These are phyloP conservation scores for Quercus tomentella DNA, from an alignment of 331 rosid genomes.

Conservation along the genomic window DNA sequence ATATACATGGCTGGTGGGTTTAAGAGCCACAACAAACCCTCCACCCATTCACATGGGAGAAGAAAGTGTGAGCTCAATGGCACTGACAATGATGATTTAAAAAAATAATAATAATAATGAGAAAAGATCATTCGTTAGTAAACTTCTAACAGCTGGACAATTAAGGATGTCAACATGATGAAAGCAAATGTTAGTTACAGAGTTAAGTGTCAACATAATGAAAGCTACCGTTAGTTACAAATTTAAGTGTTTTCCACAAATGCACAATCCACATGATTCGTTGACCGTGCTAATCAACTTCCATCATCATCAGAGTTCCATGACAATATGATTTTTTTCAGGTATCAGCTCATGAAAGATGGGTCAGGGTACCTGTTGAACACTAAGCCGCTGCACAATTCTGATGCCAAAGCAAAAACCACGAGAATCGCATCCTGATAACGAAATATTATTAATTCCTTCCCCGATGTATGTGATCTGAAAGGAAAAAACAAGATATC, in stretches of 20 bases:
- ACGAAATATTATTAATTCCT: conserved; percentile 76
- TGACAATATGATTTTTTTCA: neutral
- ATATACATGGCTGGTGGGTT: too few species aligned
- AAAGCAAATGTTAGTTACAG: neutral
- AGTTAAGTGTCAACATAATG: neutral
- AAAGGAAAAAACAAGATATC: conserved; percentile 35
- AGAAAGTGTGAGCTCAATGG: too few species aligned
- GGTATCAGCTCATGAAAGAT: neutral
- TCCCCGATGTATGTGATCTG: conserved; percentile 79
- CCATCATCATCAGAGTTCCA: neutral
- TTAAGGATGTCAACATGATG: neutral
- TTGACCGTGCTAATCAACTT: neutral
- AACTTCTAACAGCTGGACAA: neutral
- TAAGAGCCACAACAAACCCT: too few species aligned
- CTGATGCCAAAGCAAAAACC: conserved; percentile 91
- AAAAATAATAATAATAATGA: neutral
- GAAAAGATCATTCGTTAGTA: neutral
- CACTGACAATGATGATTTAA: too few species aligned
- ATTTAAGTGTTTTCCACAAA: neutral
- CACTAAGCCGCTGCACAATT: conserved; percentile 61
- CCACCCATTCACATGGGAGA: too few species aligned
- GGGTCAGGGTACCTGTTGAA: conserved; percentile 64
- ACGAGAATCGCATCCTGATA: conserved; percentile 85
- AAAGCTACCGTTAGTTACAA: neutral
- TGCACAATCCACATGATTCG: neutral